Evolutionary conservation across 306 rosid genomes (phyloP), one percentile per base, ranked within the genome.

Genomic region (Astragalus membranaceus): DNA sequence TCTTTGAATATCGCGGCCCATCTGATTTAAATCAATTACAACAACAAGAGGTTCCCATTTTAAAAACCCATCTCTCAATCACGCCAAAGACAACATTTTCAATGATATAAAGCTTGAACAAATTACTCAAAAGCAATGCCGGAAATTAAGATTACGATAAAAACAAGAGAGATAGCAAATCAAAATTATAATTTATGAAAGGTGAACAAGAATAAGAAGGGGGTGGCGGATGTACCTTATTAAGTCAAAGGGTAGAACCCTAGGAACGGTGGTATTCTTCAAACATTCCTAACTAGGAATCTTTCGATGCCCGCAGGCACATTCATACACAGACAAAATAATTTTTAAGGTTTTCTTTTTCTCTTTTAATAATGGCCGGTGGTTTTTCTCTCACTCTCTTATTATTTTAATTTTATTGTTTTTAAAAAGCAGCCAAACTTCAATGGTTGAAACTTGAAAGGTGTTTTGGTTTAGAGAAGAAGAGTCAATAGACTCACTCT

Each of bases 181-280:
- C 12, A 62, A 60, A n/a, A n/a, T n/a, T n/a, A n/a, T n/a, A n/a
- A n/a, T n/a, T n/a, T n/a, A n/a, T n/a, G n/a, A n/a, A 54, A 23
- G 61, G 63, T 4, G 47, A 56, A 39, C 55, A 70, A 47, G 7
- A 59, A 57, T 7, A 2, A 29, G 50, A 7, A 39, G 7, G 57
- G 17, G 48, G 36, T 71, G 23, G 13, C 29, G 30, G 36, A 43
- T 15, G 66, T 64, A 83, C 83, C 78, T 75, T 54, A 12, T 75
- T 54, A 12, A 49, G 83, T 72, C 63, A 78, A 63, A 65, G 64
- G 56, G 67, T 36, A 75, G 84, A 81, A 78, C 80, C 85, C 83
- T 71, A 75, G 70, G 26, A 78, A 51, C 55, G 43, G 67, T 49
- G 67, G 64, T 56, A 10, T 7, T 41, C 33, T 78, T 32, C 67